Base-by-base conservation (phyloP, 768 basidiomycete genomes). In the Termitomyces sp. region DNA sequence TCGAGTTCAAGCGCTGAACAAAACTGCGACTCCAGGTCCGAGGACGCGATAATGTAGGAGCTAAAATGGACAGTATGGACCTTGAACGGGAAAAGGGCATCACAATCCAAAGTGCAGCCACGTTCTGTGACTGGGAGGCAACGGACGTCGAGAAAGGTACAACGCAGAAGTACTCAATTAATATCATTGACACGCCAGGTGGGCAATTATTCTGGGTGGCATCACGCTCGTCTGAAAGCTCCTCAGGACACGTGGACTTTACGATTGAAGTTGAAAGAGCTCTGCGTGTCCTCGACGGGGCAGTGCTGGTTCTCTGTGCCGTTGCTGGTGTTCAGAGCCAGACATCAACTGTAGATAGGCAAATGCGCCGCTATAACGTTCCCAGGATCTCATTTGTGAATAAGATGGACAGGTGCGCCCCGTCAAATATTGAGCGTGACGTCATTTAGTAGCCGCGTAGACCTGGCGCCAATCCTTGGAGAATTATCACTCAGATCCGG, bases 41-140 rank as follows among this genome's bases (percentile, higher is more conserved):
- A 59, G 97, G 97, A 44, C 83, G 90, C 54, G 97, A 99, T 71
- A 86, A 88, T 29, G 94, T 98, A 20, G 97, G 97, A 53, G 97
- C 97, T 8, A 99, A 99, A 78, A 99, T 99, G 97, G 97, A 99
- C 72, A 92, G 89, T 64, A 99, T 99, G 97, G 97, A 99, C 61
- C 78, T 99, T 4, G 97, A 99, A 71, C 81, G 96, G 47, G 97
- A 98, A 73, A 98, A 99, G 76, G 97, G 97, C 39, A 99, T 99
- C 65, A 99, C 97, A 34, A 99, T 99, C 61, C 97, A 99, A 73
- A 94, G 92, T 66, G 97, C 97, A 4, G 97, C 97, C 1, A 98
- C 97, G 0, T 99, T 95, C 73, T 96, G 94, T 64, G 96, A 98
- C 69, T 99, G 97, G 97, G 81, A 89, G 56, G 82, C 90, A 0